Base-by-base conservation (phyloP, 1,284 basidiomycete genomes). In the Wallemia hederae region DNA sequence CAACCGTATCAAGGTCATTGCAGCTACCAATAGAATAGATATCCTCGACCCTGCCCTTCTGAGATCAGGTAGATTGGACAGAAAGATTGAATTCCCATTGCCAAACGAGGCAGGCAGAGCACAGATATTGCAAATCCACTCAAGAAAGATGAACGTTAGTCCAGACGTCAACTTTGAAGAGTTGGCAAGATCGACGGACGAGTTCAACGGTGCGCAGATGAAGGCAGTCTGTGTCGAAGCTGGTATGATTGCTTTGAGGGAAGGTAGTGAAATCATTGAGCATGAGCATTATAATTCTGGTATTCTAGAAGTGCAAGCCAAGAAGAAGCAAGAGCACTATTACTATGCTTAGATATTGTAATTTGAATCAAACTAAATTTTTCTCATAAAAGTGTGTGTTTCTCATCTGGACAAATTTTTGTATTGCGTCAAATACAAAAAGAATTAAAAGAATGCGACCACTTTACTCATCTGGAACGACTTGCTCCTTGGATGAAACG, bases 1-100 rank as follows among this genome's bases (percentile, higher is more conserved):
- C 69, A 85, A 89, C 63, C 80, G 90, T 62, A 98, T 98, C 76
- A 98, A 98, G 80, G 92, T 99, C 64, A 97, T 99, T 65, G 92
- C 92, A 17, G 92, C 92, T 0, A 98, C 92, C 28, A 98, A 98
- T 74, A 80, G 92, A 70, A 99, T 98, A 67, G 92, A 99, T 72
- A 97, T 97, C 63, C 82, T 99, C 57, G 82, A 85, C 68, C 82
- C 82, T 1, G 82, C 82, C 0, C 72, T 85, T 11, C 76, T 85
- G 24, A 78, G 82, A 62, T 83, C 81, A 17, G 82, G 82, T 60
- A 78, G 82, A 65, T 72, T 85, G 59, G 82, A 85, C 69, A 72
- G 82, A 62, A 85, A 85, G 73, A 84, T 85, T 65, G 82, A 85
- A 68, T 85, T 85, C 74, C 82, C 82, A 0, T 72, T 85, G 56